Base-by-base conservation (phyloP, 2,329 filamentous ascomycete genomes). In the Colletotrichum aenigma region DNA sequence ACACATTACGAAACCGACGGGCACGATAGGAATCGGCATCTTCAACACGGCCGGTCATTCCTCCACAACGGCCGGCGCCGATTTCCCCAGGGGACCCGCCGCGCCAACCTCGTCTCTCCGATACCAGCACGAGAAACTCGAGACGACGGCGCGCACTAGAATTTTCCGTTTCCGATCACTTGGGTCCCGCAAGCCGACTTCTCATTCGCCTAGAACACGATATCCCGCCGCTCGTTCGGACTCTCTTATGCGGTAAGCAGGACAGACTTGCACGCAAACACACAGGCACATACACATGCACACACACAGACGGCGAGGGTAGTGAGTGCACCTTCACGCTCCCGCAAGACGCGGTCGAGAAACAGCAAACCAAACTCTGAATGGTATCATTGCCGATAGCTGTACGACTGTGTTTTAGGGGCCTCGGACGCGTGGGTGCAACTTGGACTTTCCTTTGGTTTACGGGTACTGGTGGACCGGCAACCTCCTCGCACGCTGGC, bases 31-130 rank as follows among this genome's bases (percentile, higher is more conserved):
- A 15, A 16, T 55, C 56, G 28, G 15, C 38, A 28, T 58, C 18
- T 26, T 32, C 56, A 48, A 30, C 16, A 32, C 66, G 66, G 66
- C 66, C 32, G 52, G 32, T 12, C 36, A 55, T 55, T 48, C 67
- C 56, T 70, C 67, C 67, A 70, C 67, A 62, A 28, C 67, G 58
- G 58, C 67, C 67, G 67, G 67, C 67, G 67, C 71, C 71, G 55
- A 55, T 55, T n/a, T 26, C 28, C 62, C 66, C 71, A 52, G 36
- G 21, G 52, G 28, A 66, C 16, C 65, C 71, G 71, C 65, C 73
- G 62, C 62, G 52, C 38, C 68, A 72, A 66, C 38, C 56, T 66
- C 62, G 55, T 56, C 32, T 28, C 55, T 56, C 64, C 70, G 64
- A 66, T 55, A 48, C 30, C 28, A 60, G n/a, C 5, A 36, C 64